These are phyloP conservation scores for Colletotrichum salicis DNA, from an alignment of 2,329 filamentous ascomycete genomes.

Conservation along the genomic window DNA sequence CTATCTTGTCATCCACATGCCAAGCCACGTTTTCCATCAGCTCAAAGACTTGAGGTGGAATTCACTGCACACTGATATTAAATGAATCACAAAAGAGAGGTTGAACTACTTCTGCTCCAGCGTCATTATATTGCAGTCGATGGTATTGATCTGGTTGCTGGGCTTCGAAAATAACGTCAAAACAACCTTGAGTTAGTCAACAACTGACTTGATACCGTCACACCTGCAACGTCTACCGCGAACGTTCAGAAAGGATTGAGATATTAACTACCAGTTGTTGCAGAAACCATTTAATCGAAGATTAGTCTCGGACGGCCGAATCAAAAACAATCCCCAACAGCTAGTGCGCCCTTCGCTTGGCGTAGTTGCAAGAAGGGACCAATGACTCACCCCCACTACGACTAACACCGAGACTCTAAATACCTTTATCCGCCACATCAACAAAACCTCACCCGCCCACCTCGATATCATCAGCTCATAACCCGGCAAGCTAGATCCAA, in stretches of 20 bases:
- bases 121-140: no score
- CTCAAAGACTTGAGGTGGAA: not conserved
- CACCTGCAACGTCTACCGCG: no score
- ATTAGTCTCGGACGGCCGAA: no score
- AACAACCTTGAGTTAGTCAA: no score
- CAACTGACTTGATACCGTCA: no score
- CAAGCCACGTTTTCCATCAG: not conserved
- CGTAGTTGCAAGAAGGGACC: not conserved
- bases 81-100: not conserved
- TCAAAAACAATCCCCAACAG: not conserved
- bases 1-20: no score
- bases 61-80: not conserved
- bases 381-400: conserved; percentile 3
- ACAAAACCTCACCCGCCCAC: no score
- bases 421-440: not conserved
- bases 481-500: no score
- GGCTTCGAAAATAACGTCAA: no score
- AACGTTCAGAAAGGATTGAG: not conserved
- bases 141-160: no score
- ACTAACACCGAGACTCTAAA: not conserved
- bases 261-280: not conserved
- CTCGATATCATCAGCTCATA: no score
- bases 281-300: not conserved
- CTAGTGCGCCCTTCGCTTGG: not conserved
- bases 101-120: no score